Evolutionary conservation across 768 basidiomycete species (phyloP).

Genomic region (Rhizopogon sp.): DNA sequence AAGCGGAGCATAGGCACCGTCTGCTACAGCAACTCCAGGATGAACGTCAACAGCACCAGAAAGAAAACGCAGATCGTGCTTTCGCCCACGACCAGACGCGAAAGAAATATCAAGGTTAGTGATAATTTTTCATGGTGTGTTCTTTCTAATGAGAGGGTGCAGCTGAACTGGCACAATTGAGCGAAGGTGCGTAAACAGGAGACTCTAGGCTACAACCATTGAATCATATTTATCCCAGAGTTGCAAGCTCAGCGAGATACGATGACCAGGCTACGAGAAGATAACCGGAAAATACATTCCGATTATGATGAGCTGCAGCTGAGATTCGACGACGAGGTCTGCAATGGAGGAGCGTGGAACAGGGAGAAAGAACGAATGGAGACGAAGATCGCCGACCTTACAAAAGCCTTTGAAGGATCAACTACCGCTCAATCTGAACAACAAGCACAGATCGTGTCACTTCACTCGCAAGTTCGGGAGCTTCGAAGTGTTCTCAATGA

Average conservation of each 20-base stretch:
- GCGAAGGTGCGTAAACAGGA: constrained; percentile 51
- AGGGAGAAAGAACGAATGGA: constrained; percentile 86
- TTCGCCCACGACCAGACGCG: constrained; percentile 75
- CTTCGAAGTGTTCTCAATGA: constrained; percentile 78
- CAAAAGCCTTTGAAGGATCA: constrained; percentile 71
- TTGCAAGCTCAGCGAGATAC: constrained; percentile 74
- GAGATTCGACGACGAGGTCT: constrained; percentile 72
- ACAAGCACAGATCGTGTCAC: constrained; percentile 75
- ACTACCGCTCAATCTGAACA: constrained; percentile 72
- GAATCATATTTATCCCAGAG: constrained; percentile 35
- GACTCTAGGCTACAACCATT: neutral
- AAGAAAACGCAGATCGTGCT: constrained; percentile 76
- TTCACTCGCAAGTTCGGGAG: constrained; percentile 84
- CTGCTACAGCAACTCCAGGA: constrained; percentile 76
- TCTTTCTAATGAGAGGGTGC: neutral
- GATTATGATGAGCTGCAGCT: constrained; percentile 74
- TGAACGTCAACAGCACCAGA: constrained; percentile 71
- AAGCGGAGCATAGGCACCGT: constrained; percentile 57
- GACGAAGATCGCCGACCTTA: constrained; percentile 72
- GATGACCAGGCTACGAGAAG: constrained; percentile 73
- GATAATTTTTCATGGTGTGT: constrained; percentile 7
- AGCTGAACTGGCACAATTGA: constrained; percentile 77
- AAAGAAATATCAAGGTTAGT: constrained; percentile 78
- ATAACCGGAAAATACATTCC: constrained; percentile 71
- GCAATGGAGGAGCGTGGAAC: constrained; percentile 76